Evolutionary conservation across 257 asterid species (phyloP).

Genomic region (Fraxinus pennsylvanica): DNA sequence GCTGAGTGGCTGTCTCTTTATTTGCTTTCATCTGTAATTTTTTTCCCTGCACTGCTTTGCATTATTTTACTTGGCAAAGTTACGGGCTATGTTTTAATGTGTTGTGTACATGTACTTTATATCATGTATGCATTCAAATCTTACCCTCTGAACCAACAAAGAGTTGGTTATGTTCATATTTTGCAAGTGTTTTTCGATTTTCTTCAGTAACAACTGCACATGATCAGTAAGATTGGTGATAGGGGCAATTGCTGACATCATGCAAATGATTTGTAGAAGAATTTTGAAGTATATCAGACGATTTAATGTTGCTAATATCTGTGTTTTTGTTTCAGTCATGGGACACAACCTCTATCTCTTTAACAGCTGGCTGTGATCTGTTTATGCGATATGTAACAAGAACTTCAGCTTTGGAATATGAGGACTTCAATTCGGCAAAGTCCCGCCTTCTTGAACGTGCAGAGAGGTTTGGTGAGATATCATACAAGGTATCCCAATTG

Average conservation of each 20-base stretch:
- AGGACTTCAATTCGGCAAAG: conserved; percentile 83
- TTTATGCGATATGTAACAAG: conserved; percentile 92
- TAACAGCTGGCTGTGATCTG: conserved; percentile 91
- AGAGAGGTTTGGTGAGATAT: conserved; percentile 93
- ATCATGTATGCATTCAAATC: not conserved
- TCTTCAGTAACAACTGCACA: not conserved
- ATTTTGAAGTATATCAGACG: not conserved
- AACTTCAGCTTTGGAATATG: conserved; percentile 86
- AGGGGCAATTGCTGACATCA: not conserved
- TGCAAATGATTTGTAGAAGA: not conserved
- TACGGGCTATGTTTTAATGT: not conserved
- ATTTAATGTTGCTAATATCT: not conserved
- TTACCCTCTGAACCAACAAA: not conserved
- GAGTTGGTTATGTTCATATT: not conserved
- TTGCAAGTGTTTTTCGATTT: not conserved
- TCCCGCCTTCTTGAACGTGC: conserved; percentile 89
- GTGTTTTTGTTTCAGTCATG: conserved; percentile 56
- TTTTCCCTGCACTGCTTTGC: not conserved
- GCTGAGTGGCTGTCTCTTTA: not conserved
- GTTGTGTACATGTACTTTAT: not conserved
- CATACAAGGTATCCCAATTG: conserved; percentile 54
- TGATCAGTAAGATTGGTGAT: conserved; percentile 2
- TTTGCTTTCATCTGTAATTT: not conserved
- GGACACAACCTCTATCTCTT: conserved; percentile 94
- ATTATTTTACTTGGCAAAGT: not conserved